Percentiles rank a stretch among this genome's conserved stretches.
Evolutionary conservation across 768 basidiomycete genomes (phyloP).

Genomic region (Pleurotus platypus): DNA sequence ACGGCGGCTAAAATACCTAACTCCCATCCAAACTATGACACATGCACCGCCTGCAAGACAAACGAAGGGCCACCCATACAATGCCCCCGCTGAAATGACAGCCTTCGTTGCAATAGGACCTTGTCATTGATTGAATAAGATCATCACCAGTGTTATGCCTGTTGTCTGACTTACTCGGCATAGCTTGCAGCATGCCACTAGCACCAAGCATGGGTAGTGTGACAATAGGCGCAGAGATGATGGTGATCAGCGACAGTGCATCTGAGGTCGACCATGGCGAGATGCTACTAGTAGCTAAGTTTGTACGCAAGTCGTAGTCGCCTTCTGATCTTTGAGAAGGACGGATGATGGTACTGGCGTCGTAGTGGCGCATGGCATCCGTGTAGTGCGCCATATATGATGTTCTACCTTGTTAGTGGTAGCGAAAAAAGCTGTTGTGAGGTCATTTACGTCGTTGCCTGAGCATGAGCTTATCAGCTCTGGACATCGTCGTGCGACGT

Average conservation of each 20-base stretch:
- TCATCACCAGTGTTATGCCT: too few relatives aligned
- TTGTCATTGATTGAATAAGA: neutral
- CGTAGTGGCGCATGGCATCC: too few relatives aligned
- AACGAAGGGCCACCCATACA: neutral
- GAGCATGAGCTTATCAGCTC: too few relatives aligned
- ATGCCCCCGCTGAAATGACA: neutral
- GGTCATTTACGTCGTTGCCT: too few relatives aligned
- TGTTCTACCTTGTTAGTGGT: too few relatives aligned
- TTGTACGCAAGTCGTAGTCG: too few relatives aligned
- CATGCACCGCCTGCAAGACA: neutral
- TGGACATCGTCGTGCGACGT: too few relatives aligned
- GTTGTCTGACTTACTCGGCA: neutral
- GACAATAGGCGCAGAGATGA: neutral
- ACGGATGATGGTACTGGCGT: too few relatives aligned
- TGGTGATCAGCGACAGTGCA: neutral
- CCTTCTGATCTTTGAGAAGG: too few relatives aligned
- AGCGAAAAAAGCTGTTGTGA: too few relatives aligned
- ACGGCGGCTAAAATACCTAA: neutral
- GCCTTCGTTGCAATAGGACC: neutral
- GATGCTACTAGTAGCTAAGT: too few relatives aligned
- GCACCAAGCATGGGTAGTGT: neutral
- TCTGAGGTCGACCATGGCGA: constrained; percentile 5
- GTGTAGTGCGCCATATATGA: too few relatives aligned
- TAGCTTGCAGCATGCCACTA: neutral
- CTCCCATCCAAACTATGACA: neutral